Evolutionary conservation across 352 stramenopile species (phyloP).

Genomic region (Thalassiosira sp.): DNA sequence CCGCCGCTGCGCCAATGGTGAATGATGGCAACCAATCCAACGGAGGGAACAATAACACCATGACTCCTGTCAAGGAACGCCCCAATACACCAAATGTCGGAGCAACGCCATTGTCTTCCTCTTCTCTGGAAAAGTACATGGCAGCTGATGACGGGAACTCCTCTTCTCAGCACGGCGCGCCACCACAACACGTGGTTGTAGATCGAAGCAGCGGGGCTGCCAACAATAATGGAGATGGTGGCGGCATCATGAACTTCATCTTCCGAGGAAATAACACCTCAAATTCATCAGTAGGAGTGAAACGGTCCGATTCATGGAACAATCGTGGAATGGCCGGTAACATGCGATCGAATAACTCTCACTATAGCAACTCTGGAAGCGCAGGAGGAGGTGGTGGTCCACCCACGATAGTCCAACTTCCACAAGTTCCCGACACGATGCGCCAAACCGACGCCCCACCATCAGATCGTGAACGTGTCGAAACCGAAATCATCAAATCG

Average conservation of each 20-base stretch:
- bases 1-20: neutral
- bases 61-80: slow-evolving; percentile 47
- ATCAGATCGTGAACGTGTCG: slow-evolving; percentile 93
- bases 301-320: slow-evolving; percentile 38
- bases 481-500: slow-evolving; percentile 99
- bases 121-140: slow-evolving; percentile 57
- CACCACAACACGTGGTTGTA: slow-evolving; percentile 47
- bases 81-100: slow-evolving; percentile 23
- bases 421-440: slow-evolving; percentile 95
- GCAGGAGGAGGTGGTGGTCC: slow-evolving; percentile 38
- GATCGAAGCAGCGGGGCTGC: slow-evolving; percentile 11
- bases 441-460: slow-evolving; percentile 91
- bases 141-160: slow-evolving; percentile 42
- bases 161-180: slow-evolving; percentile 27
- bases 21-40: too few species aligned
- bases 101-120: slow-evolving; percentile 59
- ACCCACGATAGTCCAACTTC: slow-evolving; percentile 89
- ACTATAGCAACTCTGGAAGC: slow-evolving; percentile 14
- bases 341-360: slow-evolving; percentile 21
- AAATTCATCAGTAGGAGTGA: slow-evolving; percentile 25
- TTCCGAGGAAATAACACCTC: slow-evolving; percentile 70
- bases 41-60: slow-evolving; percentile 24
- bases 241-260: slow-evolving; percentile 87
- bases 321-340: slow-evolving; percentile 19
- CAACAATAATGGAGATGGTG: slow-evolving; percentile 27